Evolutionary conservation across 352 stramenopile species (phyloP).

Genomic region (Pythium brassicae): DNA sequence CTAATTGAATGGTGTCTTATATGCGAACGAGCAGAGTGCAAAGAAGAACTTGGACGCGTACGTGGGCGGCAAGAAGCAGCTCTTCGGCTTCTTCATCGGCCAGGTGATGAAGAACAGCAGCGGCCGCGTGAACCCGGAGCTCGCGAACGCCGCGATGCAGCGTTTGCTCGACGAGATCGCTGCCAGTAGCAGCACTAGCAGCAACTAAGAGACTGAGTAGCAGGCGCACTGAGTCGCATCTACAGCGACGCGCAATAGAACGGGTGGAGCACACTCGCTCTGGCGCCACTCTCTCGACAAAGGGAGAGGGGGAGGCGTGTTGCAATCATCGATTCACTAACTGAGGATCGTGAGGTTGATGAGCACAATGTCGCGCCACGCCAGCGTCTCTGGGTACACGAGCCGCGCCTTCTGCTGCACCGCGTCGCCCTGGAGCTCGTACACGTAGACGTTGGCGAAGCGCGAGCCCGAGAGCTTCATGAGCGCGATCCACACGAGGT

Average conservation of each 20-base stretch:
- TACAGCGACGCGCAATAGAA: background rate
- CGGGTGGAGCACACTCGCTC: too few species aligned
- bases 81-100: constrained; percentile 94
- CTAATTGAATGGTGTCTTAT: background rate
- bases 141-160: constrained; percentile 64
- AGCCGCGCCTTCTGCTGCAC: constrained; percentile 5
- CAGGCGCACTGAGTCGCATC: background rate
- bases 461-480: constrained; percentile 1
- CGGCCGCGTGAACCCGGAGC: constrained; percentile 86
- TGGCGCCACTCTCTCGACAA: too few species aligned
- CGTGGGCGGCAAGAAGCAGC: constrained; percentile 86
- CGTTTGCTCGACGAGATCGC: constrained; percentile 28
- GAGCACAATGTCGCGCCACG: background rate
- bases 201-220: background rate
- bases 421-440: constrained; percentile 2
- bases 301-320: too few species aligned
- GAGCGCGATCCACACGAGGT: background rate
- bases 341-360: constrained; percentile 5
- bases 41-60: constrained; percentile 69
- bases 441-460: constrained; percentile 4
- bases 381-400: constrained; percentile 2
- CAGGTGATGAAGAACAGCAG: constrained; percentile 90
- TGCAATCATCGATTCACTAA: background rate
- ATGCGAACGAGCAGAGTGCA: constrained; percentile 30
- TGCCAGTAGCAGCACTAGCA: constrained; percentile 19